phyloP scores from a whole-genome alignment of 2,329 filamentous ascomycete species.

The Paecilomyces niveus region DNA sequence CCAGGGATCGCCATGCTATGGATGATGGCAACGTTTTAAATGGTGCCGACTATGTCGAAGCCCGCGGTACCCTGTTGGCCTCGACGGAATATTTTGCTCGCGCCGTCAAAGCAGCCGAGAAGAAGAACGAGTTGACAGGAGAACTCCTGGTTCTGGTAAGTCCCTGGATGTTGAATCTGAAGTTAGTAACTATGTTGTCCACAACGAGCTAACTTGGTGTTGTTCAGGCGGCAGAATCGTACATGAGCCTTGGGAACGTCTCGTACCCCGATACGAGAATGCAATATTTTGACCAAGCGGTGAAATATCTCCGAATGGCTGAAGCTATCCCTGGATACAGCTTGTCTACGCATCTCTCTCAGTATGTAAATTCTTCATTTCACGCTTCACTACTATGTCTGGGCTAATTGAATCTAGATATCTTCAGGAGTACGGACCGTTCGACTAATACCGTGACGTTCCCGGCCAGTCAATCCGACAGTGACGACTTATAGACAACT shows the following conservation, averaged over 20 bases:
- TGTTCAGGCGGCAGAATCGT: constrained; percentile 43
- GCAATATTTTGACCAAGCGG: constrained; percentile 39
- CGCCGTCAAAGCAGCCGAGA: constrained; percentile 22
- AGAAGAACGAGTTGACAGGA: constrained; percentile 31
- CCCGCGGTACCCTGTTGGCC: not conserved
- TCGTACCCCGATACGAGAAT: constrained; percentile 39
- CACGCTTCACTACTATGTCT: not conserved
- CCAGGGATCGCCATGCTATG: constrained; percentile 39
- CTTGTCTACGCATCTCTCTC: constrained; percentile 40
- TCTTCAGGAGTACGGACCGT: not conserved
- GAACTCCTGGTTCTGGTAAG: constrained; percentile 39
- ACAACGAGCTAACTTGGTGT: constrained; percentile 2
- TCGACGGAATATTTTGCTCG: not conserved
- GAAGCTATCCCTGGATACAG: constrained; percentile 34
- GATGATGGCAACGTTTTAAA: constrained; percentile 45
- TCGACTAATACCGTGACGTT: not conserved
- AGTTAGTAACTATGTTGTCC: not conserved
- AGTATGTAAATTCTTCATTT: constrained; percentile 24
- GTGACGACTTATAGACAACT: not conserved
- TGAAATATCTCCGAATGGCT: constrained; percentile 40
- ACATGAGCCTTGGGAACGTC: constrained; percentile 48
- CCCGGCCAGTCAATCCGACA: not conserved
- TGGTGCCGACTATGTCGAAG: constrained; percentile 44
- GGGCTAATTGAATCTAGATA: not conserved
- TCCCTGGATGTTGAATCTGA: constrained; percentile 7